Evolutionary conservation across 1,284 basidiomycete genomes (phyloP), one percentile per base, ranked within the genome.

Genomic region (Heterobasidion annosum): DNA sequence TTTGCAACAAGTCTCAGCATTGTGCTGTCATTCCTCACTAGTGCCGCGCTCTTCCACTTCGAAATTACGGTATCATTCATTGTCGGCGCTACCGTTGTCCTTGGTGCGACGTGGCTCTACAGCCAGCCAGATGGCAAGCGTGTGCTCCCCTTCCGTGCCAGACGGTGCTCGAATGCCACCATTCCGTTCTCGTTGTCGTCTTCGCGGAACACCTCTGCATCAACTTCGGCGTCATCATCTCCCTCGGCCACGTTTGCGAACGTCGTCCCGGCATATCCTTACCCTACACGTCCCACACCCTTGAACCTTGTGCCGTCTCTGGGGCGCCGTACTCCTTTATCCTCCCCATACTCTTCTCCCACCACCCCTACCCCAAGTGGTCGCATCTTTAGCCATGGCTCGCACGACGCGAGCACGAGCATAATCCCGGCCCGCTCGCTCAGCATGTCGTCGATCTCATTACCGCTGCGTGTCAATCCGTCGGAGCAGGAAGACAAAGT

Each of bases 1-100:
- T 98, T 98, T 65, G 95, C 95, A 12, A 96, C 94, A 4, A 91
- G 87, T 60, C 75, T 98, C 59, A 89, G 88, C 66, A 97, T 98
- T 68, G 83, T 98, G 62, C 81, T 98, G 60, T 95, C 93, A 50
- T 97, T 96, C 79, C 76, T 93, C 56, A 91, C 90, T 2, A 92
- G 89, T 4, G 87, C 96, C 54, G 82, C 82, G 8, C 81, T 97
- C 44, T 97, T 97, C 78, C 76, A 88, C 65, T 94, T 94, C 74
- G 79, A 79, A 46, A 86, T 98, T 67, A 91, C 94, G 0, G 76
- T 85, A 54, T 82, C 88, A 0, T 98, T 98, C 67, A 70, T 94
- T 57, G 70, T 91, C 37, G 94, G 94, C 51, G 86, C 91, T 0
- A 73, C 77, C 35, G 79, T 93, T 57, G 94, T 97, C 51, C 80